phyloP scores from a whole-genome alignment of 2,329 filamentous ascomycete genomes.

The Parafenestella ontariensis region DNA sequence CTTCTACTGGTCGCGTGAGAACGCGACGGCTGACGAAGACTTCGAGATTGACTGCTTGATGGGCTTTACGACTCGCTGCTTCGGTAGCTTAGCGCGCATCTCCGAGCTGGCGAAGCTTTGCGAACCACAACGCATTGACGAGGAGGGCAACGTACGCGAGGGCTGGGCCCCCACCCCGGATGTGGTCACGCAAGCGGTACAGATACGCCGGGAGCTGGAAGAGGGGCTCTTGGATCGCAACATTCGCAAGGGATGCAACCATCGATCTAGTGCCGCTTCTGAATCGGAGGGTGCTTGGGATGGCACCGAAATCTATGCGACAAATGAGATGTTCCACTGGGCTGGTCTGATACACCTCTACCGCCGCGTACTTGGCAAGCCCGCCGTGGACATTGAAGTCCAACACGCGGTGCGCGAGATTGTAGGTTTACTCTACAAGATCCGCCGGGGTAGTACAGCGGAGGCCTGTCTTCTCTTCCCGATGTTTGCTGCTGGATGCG shows the following conservation, averaged over 20 bases:
- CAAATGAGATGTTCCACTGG: slow-evolving; percentile 81
- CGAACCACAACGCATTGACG: slow-evolving; percentile 69
- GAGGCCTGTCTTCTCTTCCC: slow-evolving; percentile 81
- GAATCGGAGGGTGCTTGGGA: slow-evolving; percentile 60
- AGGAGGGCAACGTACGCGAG: slow-evolving; percentile 57
- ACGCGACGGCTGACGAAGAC: slow-evolving; percentile 64
- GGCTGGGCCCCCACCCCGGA: slow-evolving; percentile 66
- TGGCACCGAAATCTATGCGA: slow-evolving; percentile 69
- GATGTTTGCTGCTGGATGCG: slow-evolving; percentile 83
- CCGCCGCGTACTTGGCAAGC: slow-evolving; percentile 72
- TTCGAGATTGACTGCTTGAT: slow-evolving; percentile 81
- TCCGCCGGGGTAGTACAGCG: slow-evolving; percentile 71
- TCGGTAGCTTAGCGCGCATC: slow-evolving; percentile 74
- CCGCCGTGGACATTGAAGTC: slow-evolving; percentile 65
- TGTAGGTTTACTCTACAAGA: slow-evolving; percentile 65
- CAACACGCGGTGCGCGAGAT: slow-evolving; percentile 69
- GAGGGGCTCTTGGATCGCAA: slow-evolving; percentile 54
- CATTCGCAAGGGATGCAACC: slow-evolving; percentile 53
- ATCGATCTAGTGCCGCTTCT: slow-evolving; percentile 43
- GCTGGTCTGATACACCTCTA: slow-evolving; percentile 78
- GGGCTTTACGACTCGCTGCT: slow-evolving; percentile 76
- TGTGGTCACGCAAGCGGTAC: slow-evolving; percentile 63
- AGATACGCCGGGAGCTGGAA: slow-evolving; percentile 67
- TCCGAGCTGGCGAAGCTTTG: slow-evolving; percentile 74
- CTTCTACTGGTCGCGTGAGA: slow-evolving; percentile 52